Percentiles rank a stretch among this genome's conserved stretches.
These are phyloP conservation scores for Rhizopus microsporus DNA, from an alignment of 371 early-diverging fungal genomes.

Conservation along the genomic window DNA sequence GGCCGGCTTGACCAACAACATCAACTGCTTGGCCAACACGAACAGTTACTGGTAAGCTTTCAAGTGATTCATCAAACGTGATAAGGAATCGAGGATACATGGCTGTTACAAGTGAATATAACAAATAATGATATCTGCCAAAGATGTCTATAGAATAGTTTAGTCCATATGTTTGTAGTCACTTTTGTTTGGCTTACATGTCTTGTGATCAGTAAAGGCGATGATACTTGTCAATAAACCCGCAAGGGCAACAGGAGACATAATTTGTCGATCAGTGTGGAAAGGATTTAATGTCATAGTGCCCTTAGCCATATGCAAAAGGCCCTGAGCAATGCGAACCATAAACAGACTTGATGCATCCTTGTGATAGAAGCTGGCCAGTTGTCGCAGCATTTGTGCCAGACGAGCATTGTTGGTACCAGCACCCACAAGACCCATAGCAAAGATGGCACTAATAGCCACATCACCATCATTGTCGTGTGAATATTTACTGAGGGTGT, in stretches of 20 bases:
- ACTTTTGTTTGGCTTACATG: slow-evolving; percentile 55
- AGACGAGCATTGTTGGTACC: slow-evolving; percentile 99
- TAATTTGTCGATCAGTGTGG: slow-evolving; percentile 87
- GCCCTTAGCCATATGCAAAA: slow-evolving; percentile 98
- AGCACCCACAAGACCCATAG: slow-evolving; percentile 98
- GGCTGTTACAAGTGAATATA: slow-evolving; percentile 91
- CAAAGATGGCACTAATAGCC: slow-evolving; percentile 95
- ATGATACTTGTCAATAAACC: slow-evolving; percentile 86
- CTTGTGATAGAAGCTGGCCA: slow-evolving; percentile 97
- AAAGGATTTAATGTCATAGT: slow-evolving; percentile 95
- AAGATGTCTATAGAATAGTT: slow-evolving; percentile 64
- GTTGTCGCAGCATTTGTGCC: slow-evolving; percentile 95
- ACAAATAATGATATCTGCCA: slow-evolving; percentile 87
- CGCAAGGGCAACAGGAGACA: slow-evolving; percentile 91
- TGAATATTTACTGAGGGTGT: slow-evolving; percentile 94
- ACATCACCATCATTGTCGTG: slow-evolving; percentile 96
- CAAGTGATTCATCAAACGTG: slow-evolving; percentile 86
- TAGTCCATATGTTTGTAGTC: not conserved
- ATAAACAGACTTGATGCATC: slow-evolving; percentile 91
- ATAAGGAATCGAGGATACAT: slow-evolving; percentile 98
- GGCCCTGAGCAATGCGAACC: slow-evolving; percentile 97
- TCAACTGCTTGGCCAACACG: slow-evolving; percentile 99
- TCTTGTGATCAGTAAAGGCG: slow-evolving; percentile 90
- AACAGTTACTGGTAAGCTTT: slow-evolving; percentile 80
- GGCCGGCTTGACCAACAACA: slow-evolving; percentile 98